Evolutionary conservation across 78 protist species (phyloP), one percentile per base, ranked within the genome.

Genomic region (Dictyostelium capitatum): DNA sequence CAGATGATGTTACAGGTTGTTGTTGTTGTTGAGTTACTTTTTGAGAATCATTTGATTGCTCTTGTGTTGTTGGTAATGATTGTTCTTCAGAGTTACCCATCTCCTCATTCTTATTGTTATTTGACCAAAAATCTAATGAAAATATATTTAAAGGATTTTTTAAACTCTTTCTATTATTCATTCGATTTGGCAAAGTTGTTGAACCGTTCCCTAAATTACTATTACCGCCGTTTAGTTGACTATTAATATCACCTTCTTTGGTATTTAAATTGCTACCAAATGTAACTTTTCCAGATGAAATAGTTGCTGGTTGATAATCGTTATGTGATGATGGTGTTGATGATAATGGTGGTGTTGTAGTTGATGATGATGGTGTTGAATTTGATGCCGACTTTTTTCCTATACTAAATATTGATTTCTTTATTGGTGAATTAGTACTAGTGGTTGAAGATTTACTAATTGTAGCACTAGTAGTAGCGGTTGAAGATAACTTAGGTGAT

Each of bases 161-260:
- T 79, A 79, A 54, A 62, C 83, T 79, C 43, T 79, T 79, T 79
- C 83, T 79, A n/a, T 79, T 54, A 19, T n/a, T 23, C 70, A 79
- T 54, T 54, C 83, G 65, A 56, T 30, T 54, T 4, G 83, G 83
- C 19, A 79, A 56, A 23, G 82, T 48, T 9, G 46, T 14, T 48
- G 57, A 75, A 19, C 23, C 51, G 51, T 74, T n/a, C 46, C 23
- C 19, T 74, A 20, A 23, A 14, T 41, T 23, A 47, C 32, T 23
- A 20, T 23, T 50, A 32, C 15, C 15, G n/a, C 2, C 5, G 43
- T 17, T 46, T 14, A 37, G 43, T 37, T 37, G 43, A 37, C 43
- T 37, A 37, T 37, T 37, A 37, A 1, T 37, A 37, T 37, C 43
- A 37, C 43, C 43, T 37, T 37, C 43, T 37, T 37, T 48, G 12